Evolutionary conservation across 2,329 filamentous ascomycete species (phyloP).

Genomic region (Polychaeton citri): DNA sequence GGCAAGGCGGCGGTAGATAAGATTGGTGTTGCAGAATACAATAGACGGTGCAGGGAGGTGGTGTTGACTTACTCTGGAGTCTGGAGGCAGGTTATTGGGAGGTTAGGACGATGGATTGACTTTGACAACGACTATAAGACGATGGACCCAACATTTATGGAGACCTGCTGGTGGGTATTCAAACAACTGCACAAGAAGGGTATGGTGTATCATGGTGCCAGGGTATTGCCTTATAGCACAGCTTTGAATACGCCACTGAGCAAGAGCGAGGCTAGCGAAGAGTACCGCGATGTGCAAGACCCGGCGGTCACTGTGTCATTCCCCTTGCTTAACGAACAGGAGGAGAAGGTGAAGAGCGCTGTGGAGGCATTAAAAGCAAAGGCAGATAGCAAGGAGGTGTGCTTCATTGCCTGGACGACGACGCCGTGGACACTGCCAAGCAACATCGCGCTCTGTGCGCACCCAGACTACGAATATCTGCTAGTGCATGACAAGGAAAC

Average conservation of each 20-base stretch:
- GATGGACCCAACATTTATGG: conserved; percentile 94
- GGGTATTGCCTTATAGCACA: conserved; percentile 92
- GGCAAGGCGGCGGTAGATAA: conserved; percentile 77
- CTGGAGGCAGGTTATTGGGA: conserved; percentile 78
- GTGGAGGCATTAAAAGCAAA: conserved; percentile 13
- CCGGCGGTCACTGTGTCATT: conserved; percentile 83
- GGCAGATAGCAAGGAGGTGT: conserved; percentile 37
- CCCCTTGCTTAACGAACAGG: conserved; percentile 42
- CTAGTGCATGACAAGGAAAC: conserved; percentile 75
- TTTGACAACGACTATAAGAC: conserved; percentile 98
- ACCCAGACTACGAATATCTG: conserved; percentile 75
- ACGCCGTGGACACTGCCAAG: conserved; percentile 80
- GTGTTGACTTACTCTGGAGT: conserved; percentile 83
- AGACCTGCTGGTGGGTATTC: conserved; percentile 93
- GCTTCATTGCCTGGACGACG: conserved; percentile 78
- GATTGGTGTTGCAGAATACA: conserved; percentile 79
- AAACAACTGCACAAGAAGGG: conserved; percentile 85
- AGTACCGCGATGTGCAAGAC: conserved; percentile 87
- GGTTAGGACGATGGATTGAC: conserved; percentile 89
- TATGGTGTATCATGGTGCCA: conserved; percentile 76
- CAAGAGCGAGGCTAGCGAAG: conserved; percentile 89
- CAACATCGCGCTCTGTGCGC: conserved; percentile 61
- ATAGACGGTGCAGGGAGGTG: conserved; percentile 79
- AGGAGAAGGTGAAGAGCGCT: conserved; percentile 13
- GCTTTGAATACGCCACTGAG: conserved; percentile 78